Base-by-base conservation (phyloP, 2,329 filamentous ascomycete species). In the Fusarium sp. region DNA sequence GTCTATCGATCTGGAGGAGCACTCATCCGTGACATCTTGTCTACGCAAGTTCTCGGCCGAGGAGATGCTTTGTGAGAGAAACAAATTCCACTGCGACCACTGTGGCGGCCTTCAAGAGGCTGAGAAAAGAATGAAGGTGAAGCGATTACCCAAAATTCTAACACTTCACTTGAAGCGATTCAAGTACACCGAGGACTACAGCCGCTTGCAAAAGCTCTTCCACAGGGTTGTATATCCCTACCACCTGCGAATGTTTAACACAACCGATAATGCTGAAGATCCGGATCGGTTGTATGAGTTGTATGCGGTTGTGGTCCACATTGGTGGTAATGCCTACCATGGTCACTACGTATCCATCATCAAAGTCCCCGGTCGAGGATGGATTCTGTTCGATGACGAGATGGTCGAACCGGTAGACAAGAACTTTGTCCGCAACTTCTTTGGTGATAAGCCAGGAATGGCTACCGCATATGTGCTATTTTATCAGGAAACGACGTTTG, bases 51-150 rank as follows among this genome's bases (percentile, higher is more conserved):
- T 99, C 75, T 99, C 96, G 0, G 94, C 96, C 45, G 96, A 98
- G 75, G 96, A 99, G 79, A 97, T 98, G 93, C 86, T 99, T 59
- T 98, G 96, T 76, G 96, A 99, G 81, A 88, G 94, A 63, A 98
- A 99, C 83, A 99, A 99, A 77, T 99, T 99, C 71, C 95, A 99
- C 76, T 99, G 96, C 80, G 96, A 99, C 77, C 94, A 94, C 73
- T 99, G 96, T 72, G 96, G 96, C 53, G 96, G 96, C 4, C 82
- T 99, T 56, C 96, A 99, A 79, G 96, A 99, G 80, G 96, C 96
- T 0, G 96, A 99, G 79, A 99, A 98, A 83, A 88, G 96, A 68
- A 99, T 99, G 96, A 99, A 98, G 83, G 95, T 99, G 72, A 98
- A 99, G 82, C 88, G 92, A 53, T 82, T 98, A 75, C 96, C 96